phyloP scores from a whole-genome alignment of 2,329 filamentous ascomycete species.

The Paraphaeosphaeria sporulosa region DNA sequence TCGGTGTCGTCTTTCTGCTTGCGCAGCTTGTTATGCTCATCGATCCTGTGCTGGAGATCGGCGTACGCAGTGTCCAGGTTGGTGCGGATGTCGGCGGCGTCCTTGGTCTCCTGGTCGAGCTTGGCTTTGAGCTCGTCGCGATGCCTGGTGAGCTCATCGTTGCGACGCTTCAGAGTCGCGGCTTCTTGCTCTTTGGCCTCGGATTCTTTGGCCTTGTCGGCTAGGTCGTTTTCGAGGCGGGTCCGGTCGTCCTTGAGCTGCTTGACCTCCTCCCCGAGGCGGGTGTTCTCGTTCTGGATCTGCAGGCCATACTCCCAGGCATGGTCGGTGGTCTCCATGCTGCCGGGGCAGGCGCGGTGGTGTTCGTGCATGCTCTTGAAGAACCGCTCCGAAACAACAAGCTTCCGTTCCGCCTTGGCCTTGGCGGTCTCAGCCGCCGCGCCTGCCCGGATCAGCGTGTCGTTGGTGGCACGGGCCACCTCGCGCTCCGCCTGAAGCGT shows the following conservation, averaged over 20 bases:
- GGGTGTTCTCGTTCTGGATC: not conserved
- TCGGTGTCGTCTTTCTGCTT: conserved; percentile 3
- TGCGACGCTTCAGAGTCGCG: not conserved
- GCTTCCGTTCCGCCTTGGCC: not conserved
- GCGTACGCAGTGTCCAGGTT: conserved; percentile 6
- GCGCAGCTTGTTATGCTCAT: not conserved
- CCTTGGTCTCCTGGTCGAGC: conserved; percentile 1
- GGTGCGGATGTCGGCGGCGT: not conserved
- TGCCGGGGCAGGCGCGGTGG: conserved; percentile 1
- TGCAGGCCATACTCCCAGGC: not conserved
- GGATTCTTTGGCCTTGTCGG: not conserved
- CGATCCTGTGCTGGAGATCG: not conserved
- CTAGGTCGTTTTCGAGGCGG: not conserved
- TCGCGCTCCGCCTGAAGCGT: not conserved
- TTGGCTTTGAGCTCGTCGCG: not conserved
- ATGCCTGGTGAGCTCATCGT: not conserved
- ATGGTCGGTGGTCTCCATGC: not conserved
- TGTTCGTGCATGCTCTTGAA: not conserved
- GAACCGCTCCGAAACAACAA: not conserved
- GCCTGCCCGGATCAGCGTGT: not conserved
- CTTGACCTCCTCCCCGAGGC: not conserved
- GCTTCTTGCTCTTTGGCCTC: not conserved
- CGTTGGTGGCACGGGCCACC: not conserved
- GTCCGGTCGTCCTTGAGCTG: not conserved
- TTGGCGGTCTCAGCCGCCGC: not conserved